Base-by-base conservation (phyloP, 768 basidiomycete species). In the Agaricus blazei region DNA sequence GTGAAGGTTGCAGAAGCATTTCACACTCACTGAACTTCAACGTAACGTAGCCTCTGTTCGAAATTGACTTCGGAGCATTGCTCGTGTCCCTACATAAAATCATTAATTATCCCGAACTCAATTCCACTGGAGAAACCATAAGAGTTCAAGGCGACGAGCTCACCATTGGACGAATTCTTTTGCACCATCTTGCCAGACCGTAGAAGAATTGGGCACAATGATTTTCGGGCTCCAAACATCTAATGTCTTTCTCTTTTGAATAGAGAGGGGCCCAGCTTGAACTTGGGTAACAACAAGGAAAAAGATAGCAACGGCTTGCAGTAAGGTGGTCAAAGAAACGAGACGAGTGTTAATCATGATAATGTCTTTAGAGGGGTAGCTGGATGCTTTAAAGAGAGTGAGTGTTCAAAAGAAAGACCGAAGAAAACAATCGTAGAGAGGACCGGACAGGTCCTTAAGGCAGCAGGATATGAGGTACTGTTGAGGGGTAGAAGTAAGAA, bases 31-130 rank as follows among this genome's bases (percentile, higher is more conserved):
- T 64, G n/a, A 61, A 50, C 57, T 69, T 63, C 57, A 72, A 61
- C 14, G 62, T 52, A 29, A 72, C 68, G 45, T 62, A 64, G 27
- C 68, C 68, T 24, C 62, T 62, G 61, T 80, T 80, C 27, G 78
- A 77, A 57, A 78, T 76, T 19, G 70, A 60, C 6, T 37, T 58
- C 0, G 78, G 78, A 0, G 72, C 69, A 51, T 74, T 60, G 11
- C 71, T 62, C 0, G 70, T 69, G 50, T 73, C 71, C 78, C 75
- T 78, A 40, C 8, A 57, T 19, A 31, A 34, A 34, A 8, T 11
- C 11, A 34, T 34, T 11, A 34, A 11, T 34, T 34, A 8, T 34
- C 34, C 34, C 11, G 11, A 34, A 34, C 3, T 34, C 34, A 6
- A 34, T 8, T 3, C 34, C 7, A 6, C 34, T 34, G 8, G 34